These are phyloP conservation scores for Favolaschia claudopus DNA, from an alignment of 768 basidiomycete genomes.

Conservation along the genomic window DNA sequence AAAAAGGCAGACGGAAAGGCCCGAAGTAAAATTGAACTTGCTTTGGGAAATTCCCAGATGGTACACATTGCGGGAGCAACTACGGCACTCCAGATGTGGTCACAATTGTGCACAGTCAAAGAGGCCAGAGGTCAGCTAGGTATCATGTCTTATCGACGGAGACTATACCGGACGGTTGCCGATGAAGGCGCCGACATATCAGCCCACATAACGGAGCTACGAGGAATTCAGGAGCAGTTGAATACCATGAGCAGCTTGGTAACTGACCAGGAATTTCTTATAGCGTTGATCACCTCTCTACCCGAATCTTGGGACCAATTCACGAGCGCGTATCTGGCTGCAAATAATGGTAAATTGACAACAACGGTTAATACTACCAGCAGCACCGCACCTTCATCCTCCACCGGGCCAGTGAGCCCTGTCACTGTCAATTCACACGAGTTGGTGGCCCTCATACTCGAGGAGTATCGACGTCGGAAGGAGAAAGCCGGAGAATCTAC, in stretches of 20 bases:
- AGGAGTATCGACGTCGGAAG: constrained; percentile 11
- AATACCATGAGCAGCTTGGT: constrained; percentile 7
- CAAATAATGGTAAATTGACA: constrained; percentile 7
- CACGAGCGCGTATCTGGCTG: constrained; percentile 10
- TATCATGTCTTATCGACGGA: constrained; percentile 8
- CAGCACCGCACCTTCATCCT: not conserved
- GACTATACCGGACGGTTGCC: constrained; percentile 5
- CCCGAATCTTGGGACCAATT: constrained; percentile 18
- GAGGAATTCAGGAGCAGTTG: constrained; percentile 5
- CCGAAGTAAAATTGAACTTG: constrained; percentile 12
- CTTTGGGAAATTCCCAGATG: constrained; percentile 19
- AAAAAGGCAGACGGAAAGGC: constrained; percentile 1
- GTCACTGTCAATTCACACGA: constrained; percentile 4
- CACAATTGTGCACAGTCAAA: constrained; percentile 9
- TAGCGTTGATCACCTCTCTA: constrained; percentile 9
- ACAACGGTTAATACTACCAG: not conserved
- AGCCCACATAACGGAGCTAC: constrained; percentile 7
- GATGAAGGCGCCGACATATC: constrained; percentile 8
- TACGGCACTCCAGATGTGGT: constrained; percentile 10
- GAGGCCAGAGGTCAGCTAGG: constrained; percentile 13
- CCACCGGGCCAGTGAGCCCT: not conserved
- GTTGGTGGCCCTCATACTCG: constrained; percentile 15
- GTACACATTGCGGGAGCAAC: constrained; percentile 10
- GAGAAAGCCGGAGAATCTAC: constrained; percentile 18
- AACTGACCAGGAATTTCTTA: constrained; percentile 18